These are phyloP conservation scores for Pelargonium hybrid DNA, from an alignment of 441 rosid genomes.

Conservation along the genomic window DNA sequence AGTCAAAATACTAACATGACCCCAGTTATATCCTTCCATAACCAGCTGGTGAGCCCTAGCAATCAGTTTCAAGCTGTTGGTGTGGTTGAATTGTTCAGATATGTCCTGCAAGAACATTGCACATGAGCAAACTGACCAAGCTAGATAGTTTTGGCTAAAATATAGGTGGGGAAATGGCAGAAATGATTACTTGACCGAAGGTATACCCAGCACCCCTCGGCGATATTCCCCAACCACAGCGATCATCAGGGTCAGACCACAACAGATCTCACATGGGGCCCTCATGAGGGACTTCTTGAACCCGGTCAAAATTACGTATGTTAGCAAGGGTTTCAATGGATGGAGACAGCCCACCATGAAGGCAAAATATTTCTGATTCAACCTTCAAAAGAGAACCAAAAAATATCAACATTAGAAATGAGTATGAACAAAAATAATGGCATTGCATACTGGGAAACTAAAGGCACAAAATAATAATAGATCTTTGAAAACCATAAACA, in stretches of 20 bases:
- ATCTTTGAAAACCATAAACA: not conserved
- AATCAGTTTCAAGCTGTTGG: constrained; percentile 75
- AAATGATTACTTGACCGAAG: constrained; percentile 64
- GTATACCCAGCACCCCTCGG: constrained; percentile 96
- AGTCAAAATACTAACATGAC: constrained; percentile 46
- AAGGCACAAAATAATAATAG: not conserved
- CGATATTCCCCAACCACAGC: constrained; percentile 97
- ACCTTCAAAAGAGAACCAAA: constrained; percentile 38
- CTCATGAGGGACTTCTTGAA: constrained; percentile 96
- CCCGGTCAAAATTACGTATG: constrained; percentile 85
- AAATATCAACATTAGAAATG: not conserved
- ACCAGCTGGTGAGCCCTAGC: constrained; percentile 94
- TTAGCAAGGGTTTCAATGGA: constrained; percentile 91
- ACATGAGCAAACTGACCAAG: not conserved
- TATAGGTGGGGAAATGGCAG: not conserved
- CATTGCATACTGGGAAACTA: not conserved
- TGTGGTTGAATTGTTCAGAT: constrained; percentile 87
- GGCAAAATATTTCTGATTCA: constrained; percentile 90
- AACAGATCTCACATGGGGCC: constrained; percentile 96
- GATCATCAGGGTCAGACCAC: constrained; percentile 96
- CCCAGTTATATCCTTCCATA: constrained; percentile 97
- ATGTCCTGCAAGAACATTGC: constrained; percentile 24
- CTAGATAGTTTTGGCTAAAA: not conserved
- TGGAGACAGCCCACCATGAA: constrained; percentile 90
- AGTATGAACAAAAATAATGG: not conserved